Evolutionary conservation across 768 basidiomycete species (phyloP).

Genomic region (Dioszegia crocea): DNA sequence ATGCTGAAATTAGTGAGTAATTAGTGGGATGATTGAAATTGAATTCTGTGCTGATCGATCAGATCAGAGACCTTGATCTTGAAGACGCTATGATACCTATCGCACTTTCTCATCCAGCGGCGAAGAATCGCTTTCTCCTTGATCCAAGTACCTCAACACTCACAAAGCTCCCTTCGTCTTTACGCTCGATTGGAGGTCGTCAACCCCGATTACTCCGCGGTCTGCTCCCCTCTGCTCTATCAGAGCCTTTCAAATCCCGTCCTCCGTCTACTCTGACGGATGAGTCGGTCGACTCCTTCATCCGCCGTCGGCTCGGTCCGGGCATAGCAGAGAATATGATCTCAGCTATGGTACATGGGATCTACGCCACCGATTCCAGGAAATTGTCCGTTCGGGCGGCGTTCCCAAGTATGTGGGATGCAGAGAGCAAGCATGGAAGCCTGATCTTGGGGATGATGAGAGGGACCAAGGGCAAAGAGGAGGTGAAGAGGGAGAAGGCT

Average conservation of each 20-base stretch:
- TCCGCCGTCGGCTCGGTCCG: slow-evolving; percentile 68
- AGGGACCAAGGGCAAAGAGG: slow-evolving; percentile 10
- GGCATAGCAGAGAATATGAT: slow-evolving; percentile 69
- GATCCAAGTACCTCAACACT: slow-evolving; percentile 50
- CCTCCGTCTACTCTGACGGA: slow-evolving; percentile 53
- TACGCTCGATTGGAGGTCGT: slow-evolving; percentile 47
- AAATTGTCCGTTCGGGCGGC: slow-evolving; percentile 66
- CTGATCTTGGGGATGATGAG: slow-evolving; percentile 59
- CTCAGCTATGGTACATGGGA: slow-evolving; percentile 80
- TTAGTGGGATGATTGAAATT: background rate
- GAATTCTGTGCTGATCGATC: background rate
- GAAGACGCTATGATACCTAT: slow-evolving; percentile 62
- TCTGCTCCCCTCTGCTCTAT: slow-evolving; percentile 58
- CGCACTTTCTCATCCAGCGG: slow-evolving; percentile 64
- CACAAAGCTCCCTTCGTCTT: slow-evolving; percentile 54
- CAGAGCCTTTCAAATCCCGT: slow-evolving; percentile 58
- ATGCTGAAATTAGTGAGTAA: slow-evolving; percentile 72
- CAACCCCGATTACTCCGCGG: slow-evolving; percentile 32
- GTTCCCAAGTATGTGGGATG: slow-evolving; percentile 69
- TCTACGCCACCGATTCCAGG: slow-evolving; percentile 83
- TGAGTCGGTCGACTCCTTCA: slow-evolving; percentile 74
- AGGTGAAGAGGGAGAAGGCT: slow-evolving; percentile 51
- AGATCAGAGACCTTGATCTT: slow-evolving; percentile 76
- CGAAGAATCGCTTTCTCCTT: slow-evolving; percentile 69
- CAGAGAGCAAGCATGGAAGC: slow-evolving; percentile 66